Percentiles rank a stretch among this genome's conserved stretches.
Evolutionary conservation across 176 grass and related monocot species (phyloP).

Genomic region (Coix lacrymajobi): DNA sequence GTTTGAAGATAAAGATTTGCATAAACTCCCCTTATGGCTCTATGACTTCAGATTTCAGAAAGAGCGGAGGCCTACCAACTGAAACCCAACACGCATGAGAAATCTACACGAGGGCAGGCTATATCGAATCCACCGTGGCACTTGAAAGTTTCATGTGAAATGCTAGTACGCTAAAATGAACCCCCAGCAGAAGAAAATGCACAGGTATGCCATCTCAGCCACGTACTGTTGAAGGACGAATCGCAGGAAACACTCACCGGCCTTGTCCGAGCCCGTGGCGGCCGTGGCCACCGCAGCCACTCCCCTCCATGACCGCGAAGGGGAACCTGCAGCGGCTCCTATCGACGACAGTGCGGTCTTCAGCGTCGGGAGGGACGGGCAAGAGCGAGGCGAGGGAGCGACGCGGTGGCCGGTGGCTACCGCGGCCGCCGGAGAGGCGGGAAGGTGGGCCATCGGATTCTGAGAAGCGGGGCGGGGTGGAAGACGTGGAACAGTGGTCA

Average conservation of each 20-base stretch:
- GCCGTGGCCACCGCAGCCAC: background rate
- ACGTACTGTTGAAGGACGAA: background rate
- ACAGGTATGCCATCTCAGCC: background rate
- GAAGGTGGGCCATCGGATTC: slow-evolving; percentile 27
- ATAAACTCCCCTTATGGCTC: background rate
- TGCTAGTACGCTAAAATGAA: background rate
- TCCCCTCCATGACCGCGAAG: background rate
- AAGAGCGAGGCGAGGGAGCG: background rate
- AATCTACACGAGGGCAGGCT: background rate
- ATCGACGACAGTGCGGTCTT: background rate
- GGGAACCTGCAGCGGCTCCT: background rate
- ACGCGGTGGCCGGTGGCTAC: background rate
- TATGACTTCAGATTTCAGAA: background rate
- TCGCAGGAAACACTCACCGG: slow-evolving; percentile 14
- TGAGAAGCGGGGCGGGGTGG: background rate
- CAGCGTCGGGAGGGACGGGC: background rate
- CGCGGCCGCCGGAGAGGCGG: background rate
- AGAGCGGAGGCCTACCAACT: background rate
- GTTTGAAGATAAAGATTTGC: background rate
- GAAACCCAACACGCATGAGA: background rate
- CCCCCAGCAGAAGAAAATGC: background rate
- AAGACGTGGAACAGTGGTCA: background rate
- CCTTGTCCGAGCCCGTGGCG: background rate
- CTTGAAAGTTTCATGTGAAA: background rate
- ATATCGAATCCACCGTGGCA: background rate